Conservation (phyloP, 176 grass and related monocot species). For the Triticum aestivum region IWGSC_CS_RefSeq_v2.1 NC_057803.1:707335854-707336353, state of each 20-base stretch:
- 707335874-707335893: slow-evolving; percentile 43
- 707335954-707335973: slow-evolving; percentile 83
- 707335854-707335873: slow-evolving; percentile 5
- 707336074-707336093: slow-evolving; percentile 96
- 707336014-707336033: slow-evolving; percentile 96
- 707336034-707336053: slow-evolving; percentile 81
- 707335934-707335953: slow-evolving; percentile 47
- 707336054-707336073: slow-evolving; percentile 72
- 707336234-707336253: slow-evolving; percentile 90
- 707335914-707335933: slow-evolving; percentile 86
- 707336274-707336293: slow-evolving; percentile 85
- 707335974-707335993: slow-evolving; percentile 79
- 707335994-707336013: slow-evolving; percentile 81
- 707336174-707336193: slow-evolving; percentile 87
- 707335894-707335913: slow-evolving; percentile 13
- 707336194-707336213: slow-evolving; percentile 81
- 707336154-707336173: slow-evolving; percentile 93
- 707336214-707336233: slow-evolving; percentile 99
- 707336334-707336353: slow-evolving; percentile 91
- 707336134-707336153: slow-evolving; percentile 94
- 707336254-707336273: slow-evolving; percentile 72
- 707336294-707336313: slow-evolving; percentile 58
- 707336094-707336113: slow-evolving; percentile 76
- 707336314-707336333: slow-evolving; percentile 89
- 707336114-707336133: slow-evolving; percentile 71